phyloP scores from a whole-genome alignment of 768 basidiomycete genomes.

The Termitomyces sp. region DNA sequence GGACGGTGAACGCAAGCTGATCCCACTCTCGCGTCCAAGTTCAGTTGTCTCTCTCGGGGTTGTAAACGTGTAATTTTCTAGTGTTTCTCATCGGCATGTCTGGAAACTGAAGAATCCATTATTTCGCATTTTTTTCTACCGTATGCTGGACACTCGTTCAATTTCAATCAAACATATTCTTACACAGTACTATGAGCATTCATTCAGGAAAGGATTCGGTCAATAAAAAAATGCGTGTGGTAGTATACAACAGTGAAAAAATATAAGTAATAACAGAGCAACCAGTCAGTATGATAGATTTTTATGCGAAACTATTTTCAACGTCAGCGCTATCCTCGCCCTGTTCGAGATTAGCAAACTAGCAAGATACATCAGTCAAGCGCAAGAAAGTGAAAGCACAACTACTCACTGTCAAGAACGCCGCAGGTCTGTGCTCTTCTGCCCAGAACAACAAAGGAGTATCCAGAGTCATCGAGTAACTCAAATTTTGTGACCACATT shows the following conservation, averaged over 20 bases:
- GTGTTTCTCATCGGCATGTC: background rate
- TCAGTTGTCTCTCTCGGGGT: slow-evolving; percentile 52
- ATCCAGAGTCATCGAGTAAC: slow-evolving; percentile 82
- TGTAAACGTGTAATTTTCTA: slow-evolving; percentile 29
- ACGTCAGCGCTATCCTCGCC: slow-evolving; percentile 95
- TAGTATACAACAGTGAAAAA: slow-evolving; percentile 13
- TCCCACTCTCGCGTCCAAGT: slow-evolving; percentile 42
- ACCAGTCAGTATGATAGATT: background rate
- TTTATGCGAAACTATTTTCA: slow-evolving; percentile 88
- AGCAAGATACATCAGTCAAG: slow-evolving; percentile 10
- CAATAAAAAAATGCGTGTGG: background rate
- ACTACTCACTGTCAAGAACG: slow-evolving; percentile 79
- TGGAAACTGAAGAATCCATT: background rate
- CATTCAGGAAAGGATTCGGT: background rate
- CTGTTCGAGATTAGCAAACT: slow-evolving; percentile 89
- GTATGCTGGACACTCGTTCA: slow-evolving; percentile 2
- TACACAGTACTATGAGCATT: background rate
- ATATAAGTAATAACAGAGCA: slow-evolving; percentile 5
- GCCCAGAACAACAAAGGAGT: slow-evolving; percentile 97
- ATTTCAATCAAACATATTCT: background rate
- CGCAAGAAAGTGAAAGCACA: background rate
- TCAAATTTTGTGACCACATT: slow-evolving; percentile 77
- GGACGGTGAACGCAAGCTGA: slow-evolving; percentile 25
- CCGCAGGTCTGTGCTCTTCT: slow-evolving; percentile 89
- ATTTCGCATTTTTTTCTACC: slow-evolving; percentile 6